These are phyloP conservation scores for Agastache rugosa DNA, from an alignment of 257 asterid genomes.

Conservation along the genomic window DNA sequence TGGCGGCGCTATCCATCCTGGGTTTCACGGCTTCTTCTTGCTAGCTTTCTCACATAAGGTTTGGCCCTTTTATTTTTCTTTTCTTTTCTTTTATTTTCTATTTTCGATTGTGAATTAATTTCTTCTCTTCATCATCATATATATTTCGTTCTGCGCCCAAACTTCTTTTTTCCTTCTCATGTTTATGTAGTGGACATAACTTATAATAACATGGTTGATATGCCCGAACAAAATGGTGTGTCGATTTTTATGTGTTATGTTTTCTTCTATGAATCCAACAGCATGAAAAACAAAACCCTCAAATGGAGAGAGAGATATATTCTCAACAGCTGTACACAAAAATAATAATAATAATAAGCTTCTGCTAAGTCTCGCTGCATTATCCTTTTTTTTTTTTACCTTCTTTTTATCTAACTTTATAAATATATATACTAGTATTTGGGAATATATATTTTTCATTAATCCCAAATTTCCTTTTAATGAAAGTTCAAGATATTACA, in stretches of 20 bases:
- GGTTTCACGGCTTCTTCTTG: slow-evolving; percentile 54
- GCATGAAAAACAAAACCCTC: slow-evolving; percentile 1
- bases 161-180: background rate
- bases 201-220: too few species aligned
- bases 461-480: background rate
- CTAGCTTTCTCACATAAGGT: background rate
- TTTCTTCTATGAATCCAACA: background rate
- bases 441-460: background rate
- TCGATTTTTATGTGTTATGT: background rate
- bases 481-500: background rate
- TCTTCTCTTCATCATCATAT: background rate
- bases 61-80: too few species aligned
- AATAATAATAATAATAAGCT: background rate
- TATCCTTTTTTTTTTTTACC: too few species aligned
- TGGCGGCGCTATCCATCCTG: slow-evolving; percentile 77
- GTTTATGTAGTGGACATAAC: too few species aligned
- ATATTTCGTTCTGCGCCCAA: too few species aligned
- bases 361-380: background rate
- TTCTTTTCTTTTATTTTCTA: too few species aligned
- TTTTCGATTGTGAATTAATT: background rate
- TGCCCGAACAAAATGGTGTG: background rate
- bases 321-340: background rate
- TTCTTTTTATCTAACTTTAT: background rate
- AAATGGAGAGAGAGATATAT: background rate
- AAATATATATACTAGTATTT: too few species aligned